Conservation (phyloP, 108 stramenopile genomes). For the Mediolabrus comicus region DNA sequence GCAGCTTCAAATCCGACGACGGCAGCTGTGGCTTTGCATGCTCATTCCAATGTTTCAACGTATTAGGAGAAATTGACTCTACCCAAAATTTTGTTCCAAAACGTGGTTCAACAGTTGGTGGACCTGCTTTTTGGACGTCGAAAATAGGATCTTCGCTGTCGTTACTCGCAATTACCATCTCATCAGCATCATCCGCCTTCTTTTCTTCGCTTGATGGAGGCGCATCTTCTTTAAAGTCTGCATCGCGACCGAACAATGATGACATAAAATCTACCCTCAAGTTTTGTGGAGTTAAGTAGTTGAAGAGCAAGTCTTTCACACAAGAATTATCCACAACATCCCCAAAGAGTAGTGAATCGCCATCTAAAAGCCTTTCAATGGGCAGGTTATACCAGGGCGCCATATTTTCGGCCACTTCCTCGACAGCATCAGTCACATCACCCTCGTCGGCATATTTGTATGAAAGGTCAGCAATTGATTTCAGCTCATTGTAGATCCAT, state of each 20-base stretch:
- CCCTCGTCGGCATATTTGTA: conserved; percentile 74
- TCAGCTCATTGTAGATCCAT: conserved; percentile 83
- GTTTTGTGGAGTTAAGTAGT: conserved; percentile 68
- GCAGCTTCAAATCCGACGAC: conserved; percentile 54
- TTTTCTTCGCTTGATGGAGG: conserved; percentile 4
- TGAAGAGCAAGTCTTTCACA: conserved; percentile 51
- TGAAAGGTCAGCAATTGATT: conserved; percentile 65
- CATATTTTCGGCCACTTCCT: conserved; percentile 71
- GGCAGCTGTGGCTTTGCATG: conserved; percentile 49
- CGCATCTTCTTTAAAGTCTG: conserved; percentile 48
- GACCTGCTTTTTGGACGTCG: conserved; percentile 14
- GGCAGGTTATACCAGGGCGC: conserved; percentile 66
- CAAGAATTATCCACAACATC: conserved; percentile 49
- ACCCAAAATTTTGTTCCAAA: conserved; percentile 70
- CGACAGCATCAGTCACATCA: conserved; percentile 75
- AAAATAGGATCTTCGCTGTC: conserved; percentile 6
- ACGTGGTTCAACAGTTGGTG: conserved; percentile 48
- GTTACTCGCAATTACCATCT: conserved; percentile 12
- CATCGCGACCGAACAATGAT: conserved; percentile 62
- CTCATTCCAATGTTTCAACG: conserved; percentile 49
- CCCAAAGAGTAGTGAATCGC: conserved; percentile 66
- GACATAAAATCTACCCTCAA: conserved; percentile 76
- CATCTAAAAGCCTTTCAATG: conserved; percentile 74
- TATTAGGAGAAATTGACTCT: conserved; percentile 31
- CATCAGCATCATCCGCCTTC: conserved; percentile 19